phyloP scores from a whole-genome alignment of 495 filamentous ascomycete genomes.

The Talaromyces wortmannii region DNA sequence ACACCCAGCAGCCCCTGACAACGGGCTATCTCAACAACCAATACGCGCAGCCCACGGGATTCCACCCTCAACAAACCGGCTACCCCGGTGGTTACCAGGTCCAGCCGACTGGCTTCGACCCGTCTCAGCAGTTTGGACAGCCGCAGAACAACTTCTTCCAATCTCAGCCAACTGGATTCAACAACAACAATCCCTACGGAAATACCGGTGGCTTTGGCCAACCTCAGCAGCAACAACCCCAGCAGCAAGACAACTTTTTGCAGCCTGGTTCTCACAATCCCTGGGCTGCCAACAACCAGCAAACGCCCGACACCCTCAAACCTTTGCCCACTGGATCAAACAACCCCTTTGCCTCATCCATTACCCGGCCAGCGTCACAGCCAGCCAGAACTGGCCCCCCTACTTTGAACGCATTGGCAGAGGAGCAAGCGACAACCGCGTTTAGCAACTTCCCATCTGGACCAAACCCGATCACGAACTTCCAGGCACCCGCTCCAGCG shows the following conservation, averaged over 20 bases:
- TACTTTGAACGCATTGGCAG: constrained; percentile 60
- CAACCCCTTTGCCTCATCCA: constrained; percentile 91
- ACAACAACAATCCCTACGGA: constrained; percentile 62
- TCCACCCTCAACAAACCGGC: constrained; percentile 57
- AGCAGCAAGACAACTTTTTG: constrained; percentile 50
- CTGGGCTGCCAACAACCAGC: constrained; percentile 38
- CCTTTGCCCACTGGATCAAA: constrained; percentile 80
- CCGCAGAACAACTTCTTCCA: constrained; percentile 44
- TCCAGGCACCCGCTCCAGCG: constrained; percentile 38
- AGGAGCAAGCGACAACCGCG: constrained; percentile 58
- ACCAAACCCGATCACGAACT: constrained; percentile 46
- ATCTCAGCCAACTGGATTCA: constrained; percentile 61
- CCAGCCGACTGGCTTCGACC: constrained; percentile 56
- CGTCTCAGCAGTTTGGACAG: constrained; percentile 44
- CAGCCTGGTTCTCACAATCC: constrained; percentile 85
- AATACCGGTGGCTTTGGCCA: constrained; percentile 37
- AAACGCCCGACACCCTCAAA: constrained; percentile 35
- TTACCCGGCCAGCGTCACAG: constrained; percentile 41
- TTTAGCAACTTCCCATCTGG: constrained; percentile 30
- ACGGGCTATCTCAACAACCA: constrained; percentile 83
- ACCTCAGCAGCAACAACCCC: constrained; percentile 41
- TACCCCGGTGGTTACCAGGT: constrained; percentile 59
- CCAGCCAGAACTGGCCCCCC: constrained; percentile 50
- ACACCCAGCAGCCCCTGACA: constrained; percentile 63
- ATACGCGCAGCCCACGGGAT: constrained; percentile 67